Percentiles rank a stretch among this genome's conserved stretches.
Evolutionary conservation across 768 basidiomycete genomes (phyloP).

Genomic region (Trametes villosa): DNA sequence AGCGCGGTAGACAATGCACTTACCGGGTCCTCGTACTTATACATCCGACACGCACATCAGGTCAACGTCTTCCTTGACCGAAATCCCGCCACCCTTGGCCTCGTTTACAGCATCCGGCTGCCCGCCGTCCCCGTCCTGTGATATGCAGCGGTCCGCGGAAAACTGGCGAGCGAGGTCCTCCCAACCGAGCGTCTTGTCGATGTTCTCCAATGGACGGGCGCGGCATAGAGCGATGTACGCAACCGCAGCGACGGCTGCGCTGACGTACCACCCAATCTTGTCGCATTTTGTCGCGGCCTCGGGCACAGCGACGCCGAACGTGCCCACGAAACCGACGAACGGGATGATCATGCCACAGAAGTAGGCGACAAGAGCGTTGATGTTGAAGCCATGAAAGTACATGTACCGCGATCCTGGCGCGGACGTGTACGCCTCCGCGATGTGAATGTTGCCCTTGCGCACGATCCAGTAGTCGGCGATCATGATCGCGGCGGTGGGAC

Average conservation of each 20-base stretch:
- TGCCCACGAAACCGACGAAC: conserved; percentile 25
- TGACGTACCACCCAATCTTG: conserved; percentile 25
- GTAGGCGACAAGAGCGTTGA: conserved; percentile 23
- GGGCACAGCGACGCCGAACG: conserved; percentile 24
- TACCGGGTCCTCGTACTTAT: no score
- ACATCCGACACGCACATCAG: no score
- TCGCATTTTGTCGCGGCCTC: conserved; percentile 15
- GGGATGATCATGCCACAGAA: conserved; percentile 25
- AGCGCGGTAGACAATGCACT: no score
- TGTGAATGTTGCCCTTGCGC: conserved; percentile 21
- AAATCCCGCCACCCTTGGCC: background rate
- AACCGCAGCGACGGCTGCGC: conserved; percentile 17
- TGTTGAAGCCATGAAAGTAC: conserved; percentile 26
- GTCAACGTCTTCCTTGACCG: background rate
- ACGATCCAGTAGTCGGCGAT: conserved; percentile 28
- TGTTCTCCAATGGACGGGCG: conserved; percentile 12
- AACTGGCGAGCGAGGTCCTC: conserved; percentile 20
- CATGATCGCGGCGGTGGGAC: conserved; percentile 27
- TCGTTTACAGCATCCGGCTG: background rate
- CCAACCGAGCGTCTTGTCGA: conserved; percentile 14
- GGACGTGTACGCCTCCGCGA: conserved; percentile 22
- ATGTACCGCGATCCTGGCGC: conserved; percentile 19
- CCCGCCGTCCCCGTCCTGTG: background rate
- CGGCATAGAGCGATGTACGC: conserved; percentile 21
- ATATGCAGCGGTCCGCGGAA: background rate